Conservation (phyloP, 192 early-diverging fungal species). For the Phycomyces nitens region DNA sequence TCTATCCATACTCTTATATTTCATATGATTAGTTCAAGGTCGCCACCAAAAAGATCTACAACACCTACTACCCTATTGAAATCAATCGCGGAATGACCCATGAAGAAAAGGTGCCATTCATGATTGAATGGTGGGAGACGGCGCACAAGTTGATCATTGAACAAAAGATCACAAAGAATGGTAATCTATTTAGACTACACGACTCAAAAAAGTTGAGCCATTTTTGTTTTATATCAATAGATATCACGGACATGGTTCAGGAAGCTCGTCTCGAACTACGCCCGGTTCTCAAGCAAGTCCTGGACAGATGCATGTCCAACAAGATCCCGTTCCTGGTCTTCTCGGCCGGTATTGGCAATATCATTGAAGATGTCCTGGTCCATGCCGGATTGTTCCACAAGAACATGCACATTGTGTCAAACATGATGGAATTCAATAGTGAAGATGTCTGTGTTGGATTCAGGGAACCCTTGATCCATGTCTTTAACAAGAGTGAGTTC, state of each 20-base stretch:
- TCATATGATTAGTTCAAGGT: constrained; percentile 43
- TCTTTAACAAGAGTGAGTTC: constrained; percentile 70
- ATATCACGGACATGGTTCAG: constrained; percentile 47
- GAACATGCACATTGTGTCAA: constrained; percentile 71
- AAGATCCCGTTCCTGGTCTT: constrained; percentile 66
- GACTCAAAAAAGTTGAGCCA: no score
- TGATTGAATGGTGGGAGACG: constrained; percentile 69
- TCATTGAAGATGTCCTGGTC: constrained; percentile 58
- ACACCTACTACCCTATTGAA: constrained; percentile 76
- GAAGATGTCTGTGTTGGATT: constrained; percentile 54
- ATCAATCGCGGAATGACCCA: constrained; percentile 42
- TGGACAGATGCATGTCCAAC: constrained; percentile 28
- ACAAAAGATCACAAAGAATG: constrained; percentile 43
- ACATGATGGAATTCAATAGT: constrained; percentile 63
- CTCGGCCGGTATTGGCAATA: constrained; percentile 65
- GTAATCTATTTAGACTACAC: no score
- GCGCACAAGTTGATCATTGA: constrained; percentile 56
- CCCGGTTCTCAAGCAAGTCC: constrained; percentile 37
- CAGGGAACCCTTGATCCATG: constrained; percentile 64
- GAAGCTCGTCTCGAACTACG: constrained; percentile 51
- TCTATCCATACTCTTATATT: no score
- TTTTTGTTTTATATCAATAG: constrained; percentile 12
- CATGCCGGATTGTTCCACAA: constrained; percentile 35
- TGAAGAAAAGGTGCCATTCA: constrained; percentile 60
- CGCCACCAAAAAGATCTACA: constrained; percentile 43